Conservation (phyloP, 75 land plant genomes). For the Cunninghamia lanceolata region DNA sequence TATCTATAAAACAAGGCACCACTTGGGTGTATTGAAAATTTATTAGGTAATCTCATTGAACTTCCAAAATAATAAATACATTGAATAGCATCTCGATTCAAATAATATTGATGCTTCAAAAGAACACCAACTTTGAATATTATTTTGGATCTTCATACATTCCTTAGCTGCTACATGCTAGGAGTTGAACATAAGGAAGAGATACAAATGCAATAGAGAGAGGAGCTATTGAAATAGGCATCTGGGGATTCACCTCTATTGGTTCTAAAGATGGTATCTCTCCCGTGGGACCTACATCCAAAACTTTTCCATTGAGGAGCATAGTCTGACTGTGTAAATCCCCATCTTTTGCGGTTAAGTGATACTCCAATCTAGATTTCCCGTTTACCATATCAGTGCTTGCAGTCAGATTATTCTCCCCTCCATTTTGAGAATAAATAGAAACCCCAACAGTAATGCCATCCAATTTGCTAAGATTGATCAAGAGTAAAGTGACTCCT, state of each 20-base stretch:
- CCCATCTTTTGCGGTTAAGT: conserved; percentile 50
- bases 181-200: background rate
- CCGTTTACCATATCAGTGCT: conserved; percentile 7
- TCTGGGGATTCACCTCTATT: conserved; percentile 11
- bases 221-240: conserved; percentile 36
- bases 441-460: background rate
- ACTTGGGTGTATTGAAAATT: background rate
- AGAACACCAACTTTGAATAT: background rate
- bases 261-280: conserved; percentile 52
- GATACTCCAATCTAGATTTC: conserved; percentile 52
- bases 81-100: background rate
- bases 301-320: conserved; percentile 52
- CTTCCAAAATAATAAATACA: background rate
- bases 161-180: background rate
- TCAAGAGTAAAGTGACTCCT: conserved; percentile 56
- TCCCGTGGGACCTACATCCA: conserved; percentile 23
- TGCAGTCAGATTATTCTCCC: background rate
- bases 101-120: background rate
- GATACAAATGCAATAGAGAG: conserved; percentile 42
- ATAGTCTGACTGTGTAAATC: conserved; percentile 42
- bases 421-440: conserved; percentile 1
- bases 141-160: background rate
- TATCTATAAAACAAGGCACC: background rate
- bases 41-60: background rate
- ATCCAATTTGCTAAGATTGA: conserved; percentile 52